These are phyloP conservation scores for Rhinocladiella similis DNA, from an alignment of 2,329 filamentous ascomycete species.

Conservation along the genomic window DNA sequence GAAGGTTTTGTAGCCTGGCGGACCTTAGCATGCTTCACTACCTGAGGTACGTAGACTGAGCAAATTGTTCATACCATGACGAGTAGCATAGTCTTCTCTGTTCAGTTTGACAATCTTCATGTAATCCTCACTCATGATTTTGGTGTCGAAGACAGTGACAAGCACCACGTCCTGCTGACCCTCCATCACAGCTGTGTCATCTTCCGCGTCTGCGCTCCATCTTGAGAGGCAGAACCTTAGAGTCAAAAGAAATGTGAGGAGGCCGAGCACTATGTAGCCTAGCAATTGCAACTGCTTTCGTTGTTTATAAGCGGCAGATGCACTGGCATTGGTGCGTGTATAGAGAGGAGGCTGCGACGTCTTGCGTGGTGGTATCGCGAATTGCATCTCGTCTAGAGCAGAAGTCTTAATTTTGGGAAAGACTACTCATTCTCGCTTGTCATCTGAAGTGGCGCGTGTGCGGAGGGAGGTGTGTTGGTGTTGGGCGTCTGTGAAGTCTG, in stretches of 20 bases:
- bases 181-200: constrained; percentile 37
- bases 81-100: constrained; percentile 77
- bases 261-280: constrained; percentile 54
- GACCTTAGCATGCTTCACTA: neutral
- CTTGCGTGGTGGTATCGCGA: constrained; percentile 85
- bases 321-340: constrained; percentile 45
- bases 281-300: constrained; percentile 63
- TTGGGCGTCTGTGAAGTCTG: neutral
- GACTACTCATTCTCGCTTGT: neutral
- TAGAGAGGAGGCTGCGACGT: constrained; percentile 74
- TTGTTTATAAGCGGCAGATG: constrained; percentile 44
- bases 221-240: constrained; percentile 47
- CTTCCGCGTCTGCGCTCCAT: constrained; percentile 30
- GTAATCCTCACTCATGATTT: constrained; percentile 64
- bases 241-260: constrained; percentile 63
- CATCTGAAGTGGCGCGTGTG: too few species aligned
- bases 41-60: neutral
- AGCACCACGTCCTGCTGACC: constrained; percentile 65
- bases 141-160: constrained; percentile 78
- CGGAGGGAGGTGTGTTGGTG: too few species aligned
- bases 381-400: constrained; percentile 67
- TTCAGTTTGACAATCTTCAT: constrained; percentile 76
- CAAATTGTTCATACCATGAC: constrained; percentile 66
- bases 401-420: neutral
- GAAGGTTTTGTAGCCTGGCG: constrained; percentile 79